phyloP scores from a whole-genome alignment of 2,329 filamentous ascomycete genomes.

The Zasmidium citrigriseum region DNA sequence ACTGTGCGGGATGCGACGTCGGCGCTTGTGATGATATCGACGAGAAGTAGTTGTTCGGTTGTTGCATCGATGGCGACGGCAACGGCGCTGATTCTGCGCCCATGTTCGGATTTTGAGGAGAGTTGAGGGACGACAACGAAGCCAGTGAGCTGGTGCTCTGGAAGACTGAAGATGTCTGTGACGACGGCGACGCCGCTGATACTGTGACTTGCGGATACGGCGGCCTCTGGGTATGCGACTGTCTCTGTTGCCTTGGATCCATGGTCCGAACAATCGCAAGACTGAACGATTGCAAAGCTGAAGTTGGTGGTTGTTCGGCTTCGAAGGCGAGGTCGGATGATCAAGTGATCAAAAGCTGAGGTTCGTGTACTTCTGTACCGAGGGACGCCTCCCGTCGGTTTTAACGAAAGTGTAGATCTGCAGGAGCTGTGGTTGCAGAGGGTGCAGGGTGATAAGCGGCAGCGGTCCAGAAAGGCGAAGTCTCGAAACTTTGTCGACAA shows the following conservation, averaged over 20 bases:
- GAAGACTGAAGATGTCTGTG: constrained; percentile 37
- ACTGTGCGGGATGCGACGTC: constrained; percentile 32
- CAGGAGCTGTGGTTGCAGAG: neutral
- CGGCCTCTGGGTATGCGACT: constrained; percentile 32
- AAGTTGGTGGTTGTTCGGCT: too few relatives aligned
- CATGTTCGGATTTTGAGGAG: constrained; percentile 32
- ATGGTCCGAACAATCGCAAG: constrained; percentile 7
- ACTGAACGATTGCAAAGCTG: neutral
- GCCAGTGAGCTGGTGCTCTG: constrained; percentile 46
- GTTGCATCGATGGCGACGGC: constrained; percentile 34
- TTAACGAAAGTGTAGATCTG: constrained; percentile 6
- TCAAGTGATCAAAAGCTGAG: too few relatives aligned
- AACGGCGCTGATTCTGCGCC: constrained; percentile 37
- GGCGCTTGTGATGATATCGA: constrained; percentile 31
- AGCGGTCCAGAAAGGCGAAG: neutral
- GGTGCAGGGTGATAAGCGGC: neutral
- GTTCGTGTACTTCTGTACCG: neutral
- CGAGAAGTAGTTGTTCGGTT: constrained; percentile 34
- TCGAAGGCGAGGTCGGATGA: neutral
- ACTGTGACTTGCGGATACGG: constrained; percentile 35
- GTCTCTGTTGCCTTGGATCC: constrained; percentile 31
- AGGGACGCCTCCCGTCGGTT: neutral
- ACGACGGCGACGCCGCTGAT: constrained; percentile 22
- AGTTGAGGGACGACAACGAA: constrained; percentile 35
- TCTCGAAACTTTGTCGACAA: neutral